These are phyloP conservation scores for Inosperma sp. DNA, from an alignment of 768 basidiomycete species.

Conservation along the genomic window DNA sequence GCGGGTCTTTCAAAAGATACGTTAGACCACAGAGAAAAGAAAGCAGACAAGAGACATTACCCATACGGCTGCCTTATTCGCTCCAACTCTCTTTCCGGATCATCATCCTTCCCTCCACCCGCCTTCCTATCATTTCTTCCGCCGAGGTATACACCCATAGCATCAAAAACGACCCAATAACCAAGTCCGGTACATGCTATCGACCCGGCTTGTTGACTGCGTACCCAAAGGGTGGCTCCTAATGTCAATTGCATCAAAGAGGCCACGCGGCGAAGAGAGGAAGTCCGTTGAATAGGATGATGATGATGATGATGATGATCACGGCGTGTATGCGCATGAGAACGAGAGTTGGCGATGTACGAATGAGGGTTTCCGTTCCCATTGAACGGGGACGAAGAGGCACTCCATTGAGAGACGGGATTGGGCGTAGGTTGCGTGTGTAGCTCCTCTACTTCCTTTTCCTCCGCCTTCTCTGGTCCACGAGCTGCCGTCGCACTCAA, in stretches of 20 bases:
- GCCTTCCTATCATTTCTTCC: slow-evolving; percentile 38
- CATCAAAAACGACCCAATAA: slow-evolving; percentile 95
- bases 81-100: slow-evolving; percentile 22
- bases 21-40: slow-evolving; percentile 8
- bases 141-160: slow-evolving; percentile 48
- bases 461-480: too few relatives aligned
- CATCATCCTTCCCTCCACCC: slow-evolving; percentile 13
- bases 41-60: slow-evolving; percentile 22
- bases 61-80: slow-evolving; percentile 52
- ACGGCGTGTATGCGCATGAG: too few relatives aligned
- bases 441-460: too few relatives aligned
- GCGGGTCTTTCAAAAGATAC: slow-evolving; percentile 43
- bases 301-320: neutral
- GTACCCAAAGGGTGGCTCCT: slow-evolving; percentile 80
- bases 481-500: too few relatives aligned
- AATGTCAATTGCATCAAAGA: slow-evolving; percentile 47
- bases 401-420: slow-evolving; percentile 66
- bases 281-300: neutral
- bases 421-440: slow-evolving; percentile 56
- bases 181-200: slow-evolving; percentile 86
- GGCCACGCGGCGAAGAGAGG: neutral
- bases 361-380: too few relatives aligned
- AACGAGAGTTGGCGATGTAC: too few relatives aligned
- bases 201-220: slow-evolving; percentile 84
- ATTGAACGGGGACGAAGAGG: slow-evolving; percentile 41